phyloP scores from a whole-genome alignment of 306 rosid genomes.

The Dicorynia guianensis region DNA sequence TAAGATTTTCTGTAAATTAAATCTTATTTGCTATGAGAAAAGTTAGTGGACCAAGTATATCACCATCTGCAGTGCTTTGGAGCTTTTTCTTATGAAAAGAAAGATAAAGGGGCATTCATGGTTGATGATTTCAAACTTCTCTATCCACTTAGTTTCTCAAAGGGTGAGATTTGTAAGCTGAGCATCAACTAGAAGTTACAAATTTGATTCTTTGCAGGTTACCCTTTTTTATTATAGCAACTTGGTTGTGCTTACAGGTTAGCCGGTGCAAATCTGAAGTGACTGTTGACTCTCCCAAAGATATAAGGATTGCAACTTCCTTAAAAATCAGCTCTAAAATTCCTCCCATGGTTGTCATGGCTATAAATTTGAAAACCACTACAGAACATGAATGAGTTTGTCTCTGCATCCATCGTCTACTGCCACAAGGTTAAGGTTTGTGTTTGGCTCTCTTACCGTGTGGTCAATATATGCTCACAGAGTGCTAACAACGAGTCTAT shows the following conservation, averaged over 20 bases:
- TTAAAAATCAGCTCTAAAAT: slow-evolving; percentile 61
- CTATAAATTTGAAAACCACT: slow-evolving; percentile 82
- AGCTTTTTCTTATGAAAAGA: no score
- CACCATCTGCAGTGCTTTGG: no score
- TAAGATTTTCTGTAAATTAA: no score
- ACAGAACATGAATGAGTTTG: slow-evolving; percentile 79
- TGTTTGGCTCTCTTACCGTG: slow-evolving; percentile 35
- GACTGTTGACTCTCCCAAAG: slow-evolving; percentile 75
- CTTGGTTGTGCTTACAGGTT: slow-evolving; percentile 64
- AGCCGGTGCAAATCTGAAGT: slow-evolving; percentile 99
- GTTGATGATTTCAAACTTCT: no score
- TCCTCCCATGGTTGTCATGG: no score
- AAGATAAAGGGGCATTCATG: no score
- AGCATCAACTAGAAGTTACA: slow-evolving; percentile 15
- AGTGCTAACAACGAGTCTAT: background rate
- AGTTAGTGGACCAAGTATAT: no score
- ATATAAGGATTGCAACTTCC: slow-evolving; percentile 59
- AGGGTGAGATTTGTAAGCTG: no score
- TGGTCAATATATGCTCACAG: slow-evolving; percentile 22
- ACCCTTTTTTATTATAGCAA: slow-evolving; percentile 35
- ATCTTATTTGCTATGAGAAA: no score
- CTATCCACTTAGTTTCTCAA: no score
- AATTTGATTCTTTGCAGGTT: slow-evolving; percentile 8
- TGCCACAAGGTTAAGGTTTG: slow-evolving; percentile 90
- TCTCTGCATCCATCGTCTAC: slow-evolving; percentile 89